Conservation (phyloP, 768 basidiomycete species). For the Leccinum barrowsii region DNA sequence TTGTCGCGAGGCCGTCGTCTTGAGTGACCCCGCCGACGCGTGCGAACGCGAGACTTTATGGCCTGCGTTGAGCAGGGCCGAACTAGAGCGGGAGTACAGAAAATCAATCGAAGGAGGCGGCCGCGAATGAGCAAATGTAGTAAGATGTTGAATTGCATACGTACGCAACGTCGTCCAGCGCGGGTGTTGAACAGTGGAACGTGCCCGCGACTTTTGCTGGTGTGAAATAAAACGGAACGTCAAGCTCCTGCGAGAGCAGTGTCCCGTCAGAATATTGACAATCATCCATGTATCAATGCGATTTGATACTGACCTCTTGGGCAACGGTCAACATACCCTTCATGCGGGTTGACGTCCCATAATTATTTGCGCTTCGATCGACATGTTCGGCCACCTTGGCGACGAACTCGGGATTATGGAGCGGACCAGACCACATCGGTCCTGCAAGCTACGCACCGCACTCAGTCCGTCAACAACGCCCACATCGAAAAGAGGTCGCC, state of each 20-base stretch:
- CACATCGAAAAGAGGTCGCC: constrained; percentile 15
- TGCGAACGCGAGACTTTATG: constrained; percentile 88
- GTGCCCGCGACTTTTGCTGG: constrained; percentile 73
- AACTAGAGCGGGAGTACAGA: constrained; percentile 42
- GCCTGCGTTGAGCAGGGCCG: constrained; percentile 85
- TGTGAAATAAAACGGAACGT: constrained; percentile 83
- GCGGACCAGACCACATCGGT: constrained; percentile 92
- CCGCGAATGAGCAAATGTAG: not conserved
- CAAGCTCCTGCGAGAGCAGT: constrained; percentile 55
- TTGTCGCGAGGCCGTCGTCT: constrained; percentile 73
- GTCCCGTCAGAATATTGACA: not conserved
- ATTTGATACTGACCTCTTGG: constrained; percentile 62
- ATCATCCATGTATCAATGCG: not conserved
- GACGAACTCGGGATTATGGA: constrained; percentile 78
- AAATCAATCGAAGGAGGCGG: not conserved
- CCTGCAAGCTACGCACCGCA: constrained; percentile 65
- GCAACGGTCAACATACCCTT: constrained; percentile 94
- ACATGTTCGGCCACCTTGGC: constrained; percentile 72
- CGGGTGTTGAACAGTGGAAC: constrained; percentile 79
- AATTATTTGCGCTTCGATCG: constrained; percentile 55
- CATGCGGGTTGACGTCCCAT: constrained; percentile 82
- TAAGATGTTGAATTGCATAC: constrained; percentile 24
- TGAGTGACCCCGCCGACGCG: constrained; percentile 83
- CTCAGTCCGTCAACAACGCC: not conserved
- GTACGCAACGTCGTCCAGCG: constrained; percentile 72